Conservation (phyloP, 2,329 filamentous ascomycete genomes). For the Chaetomiaceae sp. region DNA sequence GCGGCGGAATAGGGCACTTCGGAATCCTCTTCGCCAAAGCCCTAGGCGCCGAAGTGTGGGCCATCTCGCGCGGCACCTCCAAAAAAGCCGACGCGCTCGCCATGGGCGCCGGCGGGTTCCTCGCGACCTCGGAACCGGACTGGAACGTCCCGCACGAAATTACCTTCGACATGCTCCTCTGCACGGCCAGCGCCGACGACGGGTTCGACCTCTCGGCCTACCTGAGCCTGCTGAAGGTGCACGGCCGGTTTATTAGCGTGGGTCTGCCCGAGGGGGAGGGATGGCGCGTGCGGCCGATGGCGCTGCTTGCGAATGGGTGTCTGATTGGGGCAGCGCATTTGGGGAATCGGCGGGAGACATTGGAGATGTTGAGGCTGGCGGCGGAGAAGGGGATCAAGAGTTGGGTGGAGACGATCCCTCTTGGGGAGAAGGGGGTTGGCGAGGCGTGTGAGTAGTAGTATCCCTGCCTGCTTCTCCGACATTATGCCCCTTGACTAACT, state of each 20-base stretch:
- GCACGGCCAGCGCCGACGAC: constrained; percentile 65
- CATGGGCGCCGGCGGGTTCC: constrained; percentile 58
- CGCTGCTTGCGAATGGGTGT: constrained; percentile 69
- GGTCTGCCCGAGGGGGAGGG: constrained; percentile 74
- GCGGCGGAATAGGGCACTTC: constrained; percentile 68
- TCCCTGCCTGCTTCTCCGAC: neutral
- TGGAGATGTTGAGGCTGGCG: constrained; percentile 67
- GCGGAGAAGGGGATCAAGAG: constrained; percentile 64
- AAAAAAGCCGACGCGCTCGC: constrained; percentile 56
- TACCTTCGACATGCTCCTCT: constrained; percentile 73
- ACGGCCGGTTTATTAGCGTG: constrained; percentile 74
- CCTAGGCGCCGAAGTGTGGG: constrained; percentile 58
- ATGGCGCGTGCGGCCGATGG: constrained; percentile 39
- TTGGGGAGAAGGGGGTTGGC: constrained; percentile 52
- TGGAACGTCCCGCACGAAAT: constrained; percentile 55
- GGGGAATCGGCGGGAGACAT: constrained; percentile 64
- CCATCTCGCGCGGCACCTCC: constrained; percentile 47
- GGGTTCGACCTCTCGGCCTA: constrained; percentile 66
- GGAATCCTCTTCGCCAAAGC: constrained; percentile 66
- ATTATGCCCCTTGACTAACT: too few species aligned
- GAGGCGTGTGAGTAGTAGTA: constrained; percentile 4
- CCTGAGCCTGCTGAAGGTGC: constrained; percentile 74
- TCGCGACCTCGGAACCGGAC: constrained; percentile 53
- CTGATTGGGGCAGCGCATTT: constrained; percentile 68
- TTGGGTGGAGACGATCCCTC: constrained; percentile 69